Evolutionary conservation across 768 basidiomycete species (phyloP).

Genomic region (Peribolospora kevripleyi): DNA sequence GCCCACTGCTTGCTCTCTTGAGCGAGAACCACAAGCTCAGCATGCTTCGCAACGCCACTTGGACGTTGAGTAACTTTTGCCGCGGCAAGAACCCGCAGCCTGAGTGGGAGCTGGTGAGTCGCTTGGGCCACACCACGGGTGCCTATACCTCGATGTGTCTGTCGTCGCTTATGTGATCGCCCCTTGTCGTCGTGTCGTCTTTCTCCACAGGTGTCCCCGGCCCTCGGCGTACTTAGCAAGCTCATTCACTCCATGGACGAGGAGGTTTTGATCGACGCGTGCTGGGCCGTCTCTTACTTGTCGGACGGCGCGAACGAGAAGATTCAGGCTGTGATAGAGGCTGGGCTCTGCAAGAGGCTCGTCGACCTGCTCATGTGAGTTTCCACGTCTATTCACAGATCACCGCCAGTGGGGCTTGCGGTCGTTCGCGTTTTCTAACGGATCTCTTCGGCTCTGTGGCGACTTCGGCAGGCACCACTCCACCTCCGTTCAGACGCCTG

Average conservation of each 20-base stretch:
- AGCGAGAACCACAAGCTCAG: slow-evolving; percentile 96
- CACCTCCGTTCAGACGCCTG: slow-evolving; percentile 89
- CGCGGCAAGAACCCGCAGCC: slow-evolving; percentile 94
- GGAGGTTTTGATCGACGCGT: slow-evolving; percentile 96
- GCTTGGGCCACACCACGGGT: not conserved
- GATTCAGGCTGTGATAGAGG: slow-evolving; percentile 98
- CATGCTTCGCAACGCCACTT: slow-evolving; percentile 85
- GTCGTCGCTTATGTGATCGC: slow-evolving; percentile 1
- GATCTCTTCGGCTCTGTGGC: not conserved
- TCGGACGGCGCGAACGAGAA: slow-evolving; percentile 98
- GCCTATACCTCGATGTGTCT: not conserved
- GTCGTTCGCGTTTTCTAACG: not conserved
- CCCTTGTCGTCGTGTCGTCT: slow-evolving; percentile 1
- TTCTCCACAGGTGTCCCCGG: slow-evolving; percentile 65
- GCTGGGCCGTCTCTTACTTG: slow-evolving; percentile 99
- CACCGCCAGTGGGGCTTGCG: not conserved
- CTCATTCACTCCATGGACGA: slow-evolving; percentile 97
- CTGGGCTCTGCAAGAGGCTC: slow-evolving; percentile 85
- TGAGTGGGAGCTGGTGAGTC: slow-evolving; percentile 76
- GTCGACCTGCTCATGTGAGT: slow-evolving; percentile 74
- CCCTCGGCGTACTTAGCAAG: slow-evolving; percentile 86
- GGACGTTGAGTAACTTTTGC: slow-evolving; percentile 99
- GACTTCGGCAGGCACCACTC: slow-evolving; percentile 21
- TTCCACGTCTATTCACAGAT: not conserved
- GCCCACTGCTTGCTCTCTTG: slow-evolving; percentile 56